Base-by-base conservation (phyloP, 2,329 filamentous ascomycete species). In the Knufia petricola region DNA sequence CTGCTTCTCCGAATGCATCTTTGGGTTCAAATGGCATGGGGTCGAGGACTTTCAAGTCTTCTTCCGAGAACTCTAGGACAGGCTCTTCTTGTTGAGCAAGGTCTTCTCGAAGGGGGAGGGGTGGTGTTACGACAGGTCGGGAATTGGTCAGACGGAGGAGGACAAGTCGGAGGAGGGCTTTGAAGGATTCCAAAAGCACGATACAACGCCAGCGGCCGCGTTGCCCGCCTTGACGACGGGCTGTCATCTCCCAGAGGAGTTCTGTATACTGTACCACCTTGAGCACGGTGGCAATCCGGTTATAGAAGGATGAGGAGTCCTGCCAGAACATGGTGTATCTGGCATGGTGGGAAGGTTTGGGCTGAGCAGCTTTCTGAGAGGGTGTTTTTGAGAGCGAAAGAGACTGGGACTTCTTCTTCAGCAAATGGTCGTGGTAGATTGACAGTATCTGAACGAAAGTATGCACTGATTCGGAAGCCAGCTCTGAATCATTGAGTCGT, bases 241-340 rank as follows among this genome's bases (percentile, higher is more conserved):
- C 89, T 23, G 85, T 79, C 92, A 98, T 98, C 65, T 98, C 92
- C 77, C 90, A 92, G n/a, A 98, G 70, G 24, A 98, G 73, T 68
- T 98, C 87, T 0, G 89, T 95, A 63, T 96, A 96, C 58, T 92
- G 85, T 21, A 95, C 85, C 69, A 94, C 84, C 63, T 94, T 87
- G 42, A 98, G 71, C 3, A 88, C 72, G 55, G 89, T 76, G 34
- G 90, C 89, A 48, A 94, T 79, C 51, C 85, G 79, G 51, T 83
- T 79, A 66, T 98, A 98, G 8, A 87, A 73, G 3, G 76, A 72
- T 59, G 77, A 82, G 48, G 73, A 73, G 42, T 74, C 69, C 15
- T 73, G 73, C 75, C 78, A 82, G 63, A 79, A 81, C 53, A 74
- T 74, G 31, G 79, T 82, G 59, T 83, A 83, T 54, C 79, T 72